A percentile compares a stretch with the other conserved stretches of the same genome.
phyloP scores from a whole-genome alignment of 148 eudicot genomes.

The Persicaria tinctoria region DNA sequence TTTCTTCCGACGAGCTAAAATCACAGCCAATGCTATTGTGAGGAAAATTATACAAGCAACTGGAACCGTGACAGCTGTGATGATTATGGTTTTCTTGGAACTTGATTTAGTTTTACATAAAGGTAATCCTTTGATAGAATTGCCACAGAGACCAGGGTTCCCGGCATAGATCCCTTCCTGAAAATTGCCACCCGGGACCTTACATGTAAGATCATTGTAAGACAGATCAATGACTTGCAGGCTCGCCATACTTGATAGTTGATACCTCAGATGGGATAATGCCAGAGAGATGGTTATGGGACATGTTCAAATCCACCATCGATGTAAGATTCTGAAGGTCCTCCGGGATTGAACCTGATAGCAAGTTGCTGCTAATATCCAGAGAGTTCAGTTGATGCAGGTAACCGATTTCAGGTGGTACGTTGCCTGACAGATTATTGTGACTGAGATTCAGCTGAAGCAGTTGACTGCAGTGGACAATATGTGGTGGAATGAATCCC shows the following conservation, averaged over 20 bases:
- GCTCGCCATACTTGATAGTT: too few species aligned
- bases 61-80: slow-evolving; percentile 37
- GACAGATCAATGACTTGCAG: too few species aligned
- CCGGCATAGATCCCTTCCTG: slow-evolving; percentile 34
- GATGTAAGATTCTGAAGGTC: slow-evolving; percentile 36
- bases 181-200: slow-evolving; percentile 17
- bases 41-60: slow-evolving; percentile 32
- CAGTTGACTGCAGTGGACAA: slow-evolving; percentile 33
- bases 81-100: slow-evolving; percentile 16
- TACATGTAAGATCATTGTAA: too few species aligned
- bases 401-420: slow-evolving; percentile 54
- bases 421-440: slow-evolving; percentile 50
- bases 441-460: slow-evolving; percentile 53
- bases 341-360: slow-evolving; percentile 56
- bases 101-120: slow-evolving; percentile 24
- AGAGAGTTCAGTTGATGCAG: slow-evolving; percentile 29
- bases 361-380: slow-evolving; percentile 70
- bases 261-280: too few species aligned
- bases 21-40: too few species aligned
- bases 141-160: slow-evolving; percentile 63
- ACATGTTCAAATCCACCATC: slow-evolving; percentile 53
- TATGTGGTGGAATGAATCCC: slow-evolving; percentile 41
- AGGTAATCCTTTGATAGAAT: slow-evolving; percentile 36
- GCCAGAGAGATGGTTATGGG: slow-evolving; percentile 67
- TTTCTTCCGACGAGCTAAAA: slow-evolving; percentile 12